Evolutionary conservation across 1,284 basidiomycete species (phyloP).

Genomic region (Malassezia sympodialis): DNA sequence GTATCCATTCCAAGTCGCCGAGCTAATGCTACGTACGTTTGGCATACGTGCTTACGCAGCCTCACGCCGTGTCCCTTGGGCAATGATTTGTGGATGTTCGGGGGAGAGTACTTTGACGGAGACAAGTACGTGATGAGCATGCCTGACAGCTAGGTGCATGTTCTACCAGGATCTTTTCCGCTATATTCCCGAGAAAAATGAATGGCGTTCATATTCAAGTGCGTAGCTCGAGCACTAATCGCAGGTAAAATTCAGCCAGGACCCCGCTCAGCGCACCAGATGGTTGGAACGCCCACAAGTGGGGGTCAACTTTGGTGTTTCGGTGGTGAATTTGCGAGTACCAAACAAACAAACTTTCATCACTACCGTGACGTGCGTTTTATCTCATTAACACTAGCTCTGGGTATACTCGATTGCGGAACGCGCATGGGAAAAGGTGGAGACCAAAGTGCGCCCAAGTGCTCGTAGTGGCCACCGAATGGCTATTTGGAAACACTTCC

Average conservation of each 20-base stretch:
- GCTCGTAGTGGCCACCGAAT: constrained; percentile 74
- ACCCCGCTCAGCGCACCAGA: constrained; percentile 43
- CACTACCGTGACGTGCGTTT: constrained; percentile 81
- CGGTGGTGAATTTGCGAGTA: constrained; percentile 55
- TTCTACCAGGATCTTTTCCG: constrained; percentile 46
- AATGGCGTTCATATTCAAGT: constrained; percentile 40
- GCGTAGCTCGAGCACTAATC: neutral
- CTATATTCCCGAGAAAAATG: constrained; percentile 39
- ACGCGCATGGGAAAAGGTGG: constrained; percentile 75
- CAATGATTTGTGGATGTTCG: constrained; percentile 46
- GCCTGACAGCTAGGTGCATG: constrained; percentile 13
- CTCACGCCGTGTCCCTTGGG: constrained; percentile 43
- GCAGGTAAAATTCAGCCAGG: constrained; percentile 38
- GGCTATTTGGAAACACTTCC: constrained; percentile 79
- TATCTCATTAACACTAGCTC: constrained; percentile 9
- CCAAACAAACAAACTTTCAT: constrained; percentile 77
- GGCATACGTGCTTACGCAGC: neutral
- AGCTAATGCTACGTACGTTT: constrained; percentile 37
- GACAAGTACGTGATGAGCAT: constrained; percentile 21
- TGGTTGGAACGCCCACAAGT: constrained; percentile 34
- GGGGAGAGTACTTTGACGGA: constrained; percentile 47
- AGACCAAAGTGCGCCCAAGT: constrained; percentile 69
- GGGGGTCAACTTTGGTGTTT: constrained; percentile 48
- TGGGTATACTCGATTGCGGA: constrained; percentile 39
- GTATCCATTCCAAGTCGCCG: constrained; percentile 33